Evolutionary conservation across 73 alveolate species (phyloP).

Genomic region (Stentor coeruleus): DNA sequence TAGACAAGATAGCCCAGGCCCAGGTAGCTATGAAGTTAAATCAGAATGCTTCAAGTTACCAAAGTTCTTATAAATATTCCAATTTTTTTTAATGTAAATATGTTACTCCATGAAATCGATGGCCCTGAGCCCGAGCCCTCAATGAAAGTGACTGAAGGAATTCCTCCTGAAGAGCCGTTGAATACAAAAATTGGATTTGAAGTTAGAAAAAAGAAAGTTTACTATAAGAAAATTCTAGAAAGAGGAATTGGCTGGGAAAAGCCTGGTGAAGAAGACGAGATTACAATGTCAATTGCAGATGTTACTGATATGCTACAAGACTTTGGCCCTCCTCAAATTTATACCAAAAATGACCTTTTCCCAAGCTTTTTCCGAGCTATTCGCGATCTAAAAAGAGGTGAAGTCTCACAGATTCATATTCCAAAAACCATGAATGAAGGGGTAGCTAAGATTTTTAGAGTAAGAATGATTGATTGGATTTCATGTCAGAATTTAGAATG

Average conservation of each 20-base stretch:
- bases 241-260: not conserved
- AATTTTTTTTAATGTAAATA: too few relatives aligned
- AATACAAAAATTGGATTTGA: not conserved
- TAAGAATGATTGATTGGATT: not conserved
- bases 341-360: not conserved
- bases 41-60: too few relatives aligned
- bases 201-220: not conserved
- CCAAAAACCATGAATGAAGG: not conserved
- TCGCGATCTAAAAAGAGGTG: not conserved
- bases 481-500: not conserved
- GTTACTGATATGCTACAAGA: not conserved
- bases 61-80: too few relatives aligned
- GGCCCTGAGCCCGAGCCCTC: conserved; percentile 12
- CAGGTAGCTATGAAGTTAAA: conserved; percentile 7
- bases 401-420: not conserved
- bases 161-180: conserved; percentile 6
- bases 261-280: conserved; percentile 9
- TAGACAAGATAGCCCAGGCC: conserved; percentile 7
- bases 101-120: not conserved
- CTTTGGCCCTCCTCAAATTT: not conserved
- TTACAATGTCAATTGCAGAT: not conserved
- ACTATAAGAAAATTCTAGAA: not conserved
- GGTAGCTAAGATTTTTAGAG: not conserved
- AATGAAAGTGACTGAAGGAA: not conserved
- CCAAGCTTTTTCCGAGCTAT: not conserved